A percentile compares a stretch with the other conserved stretches of the same genome.
Evolutionary conservation across 2,329 filamentous ascomycete genomes (phyloP).

Genomic region (Colletotrichum sp.): DNA sequence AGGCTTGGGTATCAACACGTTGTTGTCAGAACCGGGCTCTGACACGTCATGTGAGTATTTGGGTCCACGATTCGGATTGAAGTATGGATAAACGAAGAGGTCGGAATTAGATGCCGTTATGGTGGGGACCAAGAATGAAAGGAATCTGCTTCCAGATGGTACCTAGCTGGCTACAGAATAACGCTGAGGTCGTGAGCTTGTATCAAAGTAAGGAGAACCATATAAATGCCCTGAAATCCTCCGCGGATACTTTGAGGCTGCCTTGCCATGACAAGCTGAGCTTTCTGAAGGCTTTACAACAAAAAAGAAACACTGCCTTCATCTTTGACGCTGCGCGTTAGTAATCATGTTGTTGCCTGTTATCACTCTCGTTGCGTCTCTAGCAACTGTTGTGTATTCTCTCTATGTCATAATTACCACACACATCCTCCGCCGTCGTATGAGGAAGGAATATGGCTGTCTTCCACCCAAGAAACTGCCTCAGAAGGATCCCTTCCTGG

Average conservation of each 20-base stretch:
- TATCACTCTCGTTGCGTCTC: neutral
- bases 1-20: neutral
- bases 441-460: conserved; percentile 1
- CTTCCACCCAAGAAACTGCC: conserved; percentile 1
- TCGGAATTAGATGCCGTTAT: neutral
- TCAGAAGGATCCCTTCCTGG: neutral
- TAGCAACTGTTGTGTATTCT: neutral
- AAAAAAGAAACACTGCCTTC: neutral
- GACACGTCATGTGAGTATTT: neutral
- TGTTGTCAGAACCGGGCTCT: neutral
- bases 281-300: neutral
- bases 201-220: neutral
- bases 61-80: neutral
- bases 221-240: neutral
- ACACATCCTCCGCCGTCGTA: conserved; percentile 1
- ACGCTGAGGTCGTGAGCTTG: neutral
- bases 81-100: neutral
- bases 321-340: neutral
- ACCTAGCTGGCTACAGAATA: neutral
- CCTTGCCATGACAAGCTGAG: neutral
- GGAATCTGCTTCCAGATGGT: neutral
- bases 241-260: neutral
- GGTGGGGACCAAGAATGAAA: neutral
- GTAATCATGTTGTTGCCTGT: neutral
- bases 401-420: neutral